These are phyloP conservation scores for Halophytophthora batemanensis DNA, from an alignment of 352 stramenopile genomes.

Conservation along the genomic window DNA sequence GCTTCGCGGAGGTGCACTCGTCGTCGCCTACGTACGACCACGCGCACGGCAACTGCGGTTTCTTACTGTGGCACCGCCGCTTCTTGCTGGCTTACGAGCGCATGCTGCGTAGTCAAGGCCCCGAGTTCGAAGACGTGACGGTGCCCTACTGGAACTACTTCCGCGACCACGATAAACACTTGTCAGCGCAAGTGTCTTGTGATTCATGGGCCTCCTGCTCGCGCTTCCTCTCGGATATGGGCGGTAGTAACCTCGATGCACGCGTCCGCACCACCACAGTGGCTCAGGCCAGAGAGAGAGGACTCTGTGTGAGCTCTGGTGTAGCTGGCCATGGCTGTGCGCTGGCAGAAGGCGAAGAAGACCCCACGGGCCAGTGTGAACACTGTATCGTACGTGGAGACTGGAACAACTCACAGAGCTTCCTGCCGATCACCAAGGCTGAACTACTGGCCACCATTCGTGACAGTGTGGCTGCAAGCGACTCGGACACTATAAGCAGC, in stretches of 20 bases:
- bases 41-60: conserved; percentile 29
- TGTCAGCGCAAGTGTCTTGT: conserved; percentile 7
- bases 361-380: not conserved
- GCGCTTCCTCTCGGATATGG: conserved; percentile 29
- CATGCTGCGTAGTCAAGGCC: conserved; percentile 54
- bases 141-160: conserved; percentile 71
- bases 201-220: conserved; percentile 15
- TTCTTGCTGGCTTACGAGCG: conserved; percentile 62
- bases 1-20: conserved; percentile 43
- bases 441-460: conserved; percentile 23
- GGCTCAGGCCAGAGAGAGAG: not conserved
- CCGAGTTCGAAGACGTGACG: conserved; percentile 47
- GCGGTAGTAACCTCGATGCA: conserved; percentile 19
- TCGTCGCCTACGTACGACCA: conserved; percentile 27
- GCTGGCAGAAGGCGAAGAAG: not conserved
- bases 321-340: not conserved
- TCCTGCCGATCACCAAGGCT: conserved; percentile 12
- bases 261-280: not conserved
- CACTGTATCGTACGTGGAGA: conserved; percentile 16
- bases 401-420: conserved; percentile 10
- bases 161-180: conserved; percentile 17
- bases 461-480: conserved; percentile 4
- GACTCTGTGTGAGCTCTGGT: not conserved
- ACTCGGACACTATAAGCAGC: no score
- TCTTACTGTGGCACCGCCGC: conserved; percentile 54